phyloP scores from a whole-genome alignment of 345 rosid genomes.

The Hibiscus syriacus region DNA sequence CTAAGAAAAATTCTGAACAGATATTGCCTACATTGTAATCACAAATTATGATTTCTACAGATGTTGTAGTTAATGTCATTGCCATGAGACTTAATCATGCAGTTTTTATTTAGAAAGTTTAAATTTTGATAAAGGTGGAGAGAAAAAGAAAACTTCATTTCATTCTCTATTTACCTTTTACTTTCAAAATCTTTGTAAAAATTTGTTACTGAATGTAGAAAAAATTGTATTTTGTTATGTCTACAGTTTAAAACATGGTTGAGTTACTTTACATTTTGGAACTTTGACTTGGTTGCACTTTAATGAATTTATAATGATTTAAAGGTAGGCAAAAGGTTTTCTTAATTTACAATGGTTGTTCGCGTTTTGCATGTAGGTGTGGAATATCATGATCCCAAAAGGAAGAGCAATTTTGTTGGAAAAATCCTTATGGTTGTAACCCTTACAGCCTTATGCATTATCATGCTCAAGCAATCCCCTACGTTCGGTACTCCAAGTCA shows the following conservation, averaged over 20 bases:
- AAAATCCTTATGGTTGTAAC: slow-evolving; percentile 71
- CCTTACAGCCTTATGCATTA: slow-evolving; percentile 75
- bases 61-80: background rate
- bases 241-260: background rate
- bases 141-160: no score
- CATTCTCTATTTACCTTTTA: background rate
- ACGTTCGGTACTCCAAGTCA: slow-evolving; percentile 49
- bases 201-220: background rate
- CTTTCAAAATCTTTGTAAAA: background rate
- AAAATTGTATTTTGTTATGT: background rate
- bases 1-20: no score
- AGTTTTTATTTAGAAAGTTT: background rate
- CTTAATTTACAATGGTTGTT: background rate
- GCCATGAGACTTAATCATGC: background rate
- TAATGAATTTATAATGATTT: background rate
- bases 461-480: slow-evolving; percentile 83
- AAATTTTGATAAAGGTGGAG: background rate
- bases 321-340: background rate
- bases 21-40: no score
- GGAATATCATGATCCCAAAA: slow-evolving; percentile 85
- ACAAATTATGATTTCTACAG: slow-evolving; percentile 3
- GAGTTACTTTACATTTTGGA: no score
- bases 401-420: slow-evolving; percentile 58
- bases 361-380: slow-evolving; percentile 42
- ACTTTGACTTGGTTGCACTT: background rate